These are phyloP conservation scores for Usnea hakonensis DNA, from an alignment of 495 filamentous ascomycete species.

Conservation along the genomic window DNA sequence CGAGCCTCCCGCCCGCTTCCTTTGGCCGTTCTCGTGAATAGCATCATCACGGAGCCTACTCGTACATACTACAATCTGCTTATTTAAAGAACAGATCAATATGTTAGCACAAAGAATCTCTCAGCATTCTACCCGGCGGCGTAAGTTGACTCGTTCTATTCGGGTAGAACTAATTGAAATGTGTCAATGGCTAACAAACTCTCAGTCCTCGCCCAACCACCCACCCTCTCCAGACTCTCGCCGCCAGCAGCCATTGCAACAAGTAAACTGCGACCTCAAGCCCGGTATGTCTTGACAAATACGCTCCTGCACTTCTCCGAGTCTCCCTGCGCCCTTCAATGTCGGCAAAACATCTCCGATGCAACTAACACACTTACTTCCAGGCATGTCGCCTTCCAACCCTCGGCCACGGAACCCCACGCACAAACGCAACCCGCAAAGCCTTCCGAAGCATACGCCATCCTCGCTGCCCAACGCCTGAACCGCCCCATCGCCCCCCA, in stretches of 20 bases:
- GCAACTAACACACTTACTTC: background rate
- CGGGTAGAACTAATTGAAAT: background rate
- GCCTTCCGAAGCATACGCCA: constrained; percentile 50
- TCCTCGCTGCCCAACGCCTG: constrained; percentile 80
- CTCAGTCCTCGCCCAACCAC: constrained; percentile 43
- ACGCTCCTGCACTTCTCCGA: background rate
- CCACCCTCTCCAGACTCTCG: constrained; percentile 42
- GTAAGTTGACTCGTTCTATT: constrained; percentile 41
- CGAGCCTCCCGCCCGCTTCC: constrained; percentile 15
- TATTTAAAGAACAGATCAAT: constrained; percentile 19
- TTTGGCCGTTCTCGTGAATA: background rate
- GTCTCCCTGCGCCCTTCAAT: background rate
- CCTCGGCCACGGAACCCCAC: constrained; percentile 16
- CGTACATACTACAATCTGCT: background rate
- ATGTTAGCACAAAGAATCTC: constrained; percentile 63
- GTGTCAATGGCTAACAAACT: constrained; percentile 29
- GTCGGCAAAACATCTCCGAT: background rate
- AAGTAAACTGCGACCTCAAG: constrained; percentile 42
- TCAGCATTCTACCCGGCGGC: constrained; percentile 59
- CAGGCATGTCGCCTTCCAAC: constrained; percentile 2
- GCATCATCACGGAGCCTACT: constrained; percentile 6
- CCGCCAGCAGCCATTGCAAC: constrained; percentile 43
- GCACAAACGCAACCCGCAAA: constrained; percentile 53
- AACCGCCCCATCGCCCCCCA: constrained; percentile 82
- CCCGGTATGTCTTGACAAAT: constrained; percentile 38